phyloP scores from a whole-genome alignment of 257 asterid genomes.

The Fraxinus excelsior region DNA sequence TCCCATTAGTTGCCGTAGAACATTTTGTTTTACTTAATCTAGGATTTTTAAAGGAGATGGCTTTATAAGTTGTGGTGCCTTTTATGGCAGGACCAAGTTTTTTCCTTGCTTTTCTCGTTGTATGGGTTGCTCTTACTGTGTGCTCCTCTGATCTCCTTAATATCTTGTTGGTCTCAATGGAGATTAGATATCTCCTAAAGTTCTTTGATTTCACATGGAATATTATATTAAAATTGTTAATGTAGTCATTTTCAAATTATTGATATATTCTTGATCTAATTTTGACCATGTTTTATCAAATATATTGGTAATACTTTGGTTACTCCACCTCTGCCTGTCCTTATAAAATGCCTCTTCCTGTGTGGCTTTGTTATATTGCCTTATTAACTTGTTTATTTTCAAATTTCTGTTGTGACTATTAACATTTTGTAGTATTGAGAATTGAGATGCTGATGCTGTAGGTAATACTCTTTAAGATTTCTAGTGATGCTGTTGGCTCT shows the following conservation, averaged over 20 bases:
- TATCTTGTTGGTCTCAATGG: neutral
- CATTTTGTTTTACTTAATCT: too few relatives aligned
- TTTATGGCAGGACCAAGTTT: neutral
- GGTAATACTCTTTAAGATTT: constrained; percentile 84
- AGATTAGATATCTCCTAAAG: neutral
- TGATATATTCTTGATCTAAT: neutral
- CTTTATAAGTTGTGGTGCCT: neutral
- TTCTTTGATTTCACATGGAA: neutral
- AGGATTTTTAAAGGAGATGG: neutral
- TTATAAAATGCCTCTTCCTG: neutral
- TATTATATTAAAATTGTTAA: neutral
- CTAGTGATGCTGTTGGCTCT: constrained; percentile 51
- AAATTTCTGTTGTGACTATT: neutral
- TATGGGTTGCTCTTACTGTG: neutral
- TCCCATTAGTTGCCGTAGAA: too few relatives aligned
- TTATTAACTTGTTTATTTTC: neutral
- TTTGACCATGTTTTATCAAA: neutral
- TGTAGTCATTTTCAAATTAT: constrained; percentile 13
- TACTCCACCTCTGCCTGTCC: neutral
- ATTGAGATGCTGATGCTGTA: constrained; percentile 26
- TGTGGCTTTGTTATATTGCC: constrained; percentile 10
- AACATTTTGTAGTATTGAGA: neutral
- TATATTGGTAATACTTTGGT: neutral
- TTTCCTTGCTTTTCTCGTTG: neutral
- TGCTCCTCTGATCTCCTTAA: neutral